Evolutionary conservation across 106 monocot genomes (phyloP), one percentile per base, ranked within the genome.

Genomic region (Apostasia ramifera): DNA sequence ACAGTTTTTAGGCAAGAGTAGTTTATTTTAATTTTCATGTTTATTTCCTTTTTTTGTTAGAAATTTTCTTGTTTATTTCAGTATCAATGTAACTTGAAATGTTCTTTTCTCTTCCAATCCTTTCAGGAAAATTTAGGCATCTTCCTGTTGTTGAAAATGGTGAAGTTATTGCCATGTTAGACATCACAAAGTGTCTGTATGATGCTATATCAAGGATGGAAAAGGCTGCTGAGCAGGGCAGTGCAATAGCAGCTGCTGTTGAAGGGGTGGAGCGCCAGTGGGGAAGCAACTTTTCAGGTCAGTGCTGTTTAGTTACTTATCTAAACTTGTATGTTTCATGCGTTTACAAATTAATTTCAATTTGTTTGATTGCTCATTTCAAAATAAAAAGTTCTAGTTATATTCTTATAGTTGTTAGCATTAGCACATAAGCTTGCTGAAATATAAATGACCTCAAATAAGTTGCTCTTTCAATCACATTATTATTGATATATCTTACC

Each of bases 161-260:
- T 57, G 95, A 97, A 76, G 95, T 92, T 60, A 82, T 97, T 85
- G 91, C 86, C 26, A 79, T 97, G 79, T 77, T 97, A 52, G 95
- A 97, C 70, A 97, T 97, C 15, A 85, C 92, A 14, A 98, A 87
- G 53, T 98, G 97, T 62, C 75, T 98, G 47, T 98, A 98, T 81
- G 97, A 98, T 85, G 97, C 97, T 75, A 98, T 98, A 69, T 87
- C 97, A 67, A 84, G 92, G 70, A 87, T 92, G 86, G 97, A 98
- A 71, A 98, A 90, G 79, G 92, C 86, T 42, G 89, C 87, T 65
- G 97, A 98, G 68, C 89, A 98, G 66, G 92, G 97, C 2, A 92
- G 85, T 80, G 97, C 89, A 13, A 76, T 92, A 63, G 92, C 87
- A 67, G 89, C 92, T 76, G 97, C 89, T 69, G 92, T 92, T 7